Conservation (phyloP, 371 early-diverging fungal species). For the Mucor ambiguus region DNA sequence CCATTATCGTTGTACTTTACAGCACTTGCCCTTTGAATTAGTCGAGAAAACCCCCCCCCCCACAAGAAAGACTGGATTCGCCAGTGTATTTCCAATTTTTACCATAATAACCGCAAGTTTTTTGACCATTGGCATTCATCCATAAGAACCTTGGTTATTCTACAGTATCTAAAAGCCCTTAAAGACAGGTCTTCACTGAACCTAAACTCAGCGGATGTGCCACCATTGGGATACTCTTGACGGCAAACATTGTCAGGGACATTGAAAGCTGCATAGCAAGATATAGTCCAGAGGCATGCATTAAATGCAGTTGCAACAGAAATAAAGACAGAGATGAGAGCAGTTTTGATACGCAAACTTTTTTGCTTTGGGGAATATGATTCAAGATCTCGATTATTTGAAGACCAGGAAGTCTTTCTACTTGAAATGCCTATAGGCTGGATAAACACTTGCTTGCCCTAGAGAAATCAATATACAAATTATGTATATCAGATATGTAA, state of each 20-base stretch:
- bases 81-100: background rate
- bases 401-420: too few species aligned
- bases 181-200: background rate
- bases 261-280: background rate
- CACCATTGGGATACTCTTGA: background rate
- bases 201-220: background rate
- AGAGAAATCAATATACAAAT: too few species aligned
- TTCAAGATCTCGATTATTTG: too few species aligned
- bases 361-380: too few species aligned
- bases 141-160: background rate
- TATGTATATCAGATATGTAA: too few species aligned
- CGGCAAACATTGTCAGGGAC: background rate
- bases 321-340: background rate
- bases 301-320: background rate
- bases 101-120: background rate
- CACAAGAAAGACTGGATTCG: background rate
- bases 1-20: background rate
- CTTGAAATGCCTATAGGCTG: too few species aligned
- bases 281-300: background rate
- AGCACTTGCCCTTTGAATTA: background rate
- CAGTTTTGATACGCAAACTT: background rate
- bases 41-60: background rate
- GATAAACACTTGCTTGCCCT: too few species aligned
- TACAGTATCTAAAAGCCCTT: background rate
- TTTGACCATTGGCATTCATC: background rate